These are phyloP conservation scores for Cladosporium velox DNA, from an alignment of 2,329 filamentous ascomycete genomes.

Conservation along the genomic window DNA sequence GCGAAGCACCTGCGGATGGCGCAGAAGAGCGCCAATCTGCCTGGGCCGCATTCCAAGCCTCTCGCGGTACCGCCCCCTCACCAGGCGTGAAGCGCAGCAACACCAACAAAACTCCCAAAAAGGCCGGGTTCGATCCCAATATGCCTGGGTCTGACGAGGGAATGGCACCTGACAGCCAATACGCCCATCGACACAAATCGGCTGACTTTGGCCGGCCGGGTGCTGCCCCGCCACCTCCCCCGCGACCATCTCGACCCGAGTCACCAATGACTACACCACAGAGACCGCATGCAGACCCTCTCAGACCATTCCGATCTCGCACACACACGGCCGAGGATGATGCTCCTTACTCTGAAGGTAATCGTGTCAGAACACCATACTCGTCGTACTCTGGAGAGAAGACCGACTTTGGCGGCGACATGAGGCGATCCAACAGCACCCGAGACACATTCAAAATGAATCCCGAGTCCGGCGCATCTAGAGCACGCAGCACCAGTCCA, in stretches of 20 bases:
- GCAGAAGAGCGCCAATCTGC: conserved; percentile 39
- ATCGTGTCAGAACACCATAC: conserved; percentile 57
- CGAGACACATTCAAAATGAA: conserved; percentile 43
- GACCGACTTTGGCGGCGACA: conserved; percentile 56
- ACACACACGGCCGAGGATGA: conserved; percentile 27
- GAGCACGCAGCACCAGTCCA: conserved; percentile 33
- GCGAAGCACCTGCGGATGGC: conserved; percentile 24
- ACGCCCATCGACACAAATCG: conserved; percentile 33
- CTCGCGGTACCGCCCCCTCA: conserved; percentile 31
- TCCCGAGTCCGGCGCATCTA: conserved; percentile 21
- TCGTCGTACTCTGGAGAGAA: conserved; percentile 57
- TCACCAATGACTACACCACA: conserved; percentile 35
- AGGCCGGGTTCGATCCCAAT: conserved; percentile 60
- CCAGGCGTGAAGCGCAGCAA: conserved; percentile 37
- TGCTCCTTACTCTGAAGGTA: conserved; percentile 48
- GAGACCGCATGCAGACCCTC: conserved; percentile 42
- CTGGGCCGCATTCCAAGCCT: conserved; percentile 38
- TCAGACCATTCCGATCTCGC: conserved; percentile 39
- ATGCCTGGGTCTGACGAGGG: conserved; percentile 61
- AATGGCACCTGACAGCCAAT: conserved; percentile 45
- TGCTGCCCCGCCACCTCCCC: conserved; percentile 38
- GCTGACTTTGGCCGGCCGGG: conserved; percentile 30
- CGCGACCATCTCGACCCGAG: conserved; percentile 40
- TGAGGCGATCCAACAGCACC: conserved; percentile 55
- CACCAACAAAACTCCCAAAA: conserved; percentile 50